Percentiles rank a stretch among this genome's conserved stretches.
These are phyloP conservation scores for Rubus idaeus DNA, from an alignment of 306 rosid genomes.

Conservation along the genomic window DNA sequence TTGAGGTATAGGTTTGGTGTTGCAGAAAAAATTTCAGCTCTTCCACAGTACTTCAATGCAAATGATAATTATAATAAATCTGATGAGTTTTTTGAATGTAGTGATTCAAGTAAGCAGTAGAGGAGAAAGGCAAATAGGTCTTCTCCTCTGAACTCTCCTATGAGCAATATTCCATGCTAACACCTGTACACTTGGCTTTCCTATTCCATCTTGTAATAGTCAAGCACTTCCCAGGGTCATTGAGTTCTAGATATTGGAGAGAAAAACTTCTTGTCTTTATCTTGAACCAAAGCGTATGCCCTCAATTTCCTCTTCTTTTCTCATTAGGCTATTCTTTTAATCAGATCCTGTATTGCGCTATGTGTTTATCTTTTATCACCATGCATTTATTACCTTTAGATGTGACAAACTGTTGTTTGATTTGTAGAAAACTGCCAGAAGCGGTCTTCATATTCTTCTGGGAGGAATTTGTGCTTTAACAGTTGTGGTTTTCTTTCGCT, in stretches of 20 bases:
- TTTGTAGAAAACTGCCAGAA: conserved; percentile 85
- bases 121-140: background rate
- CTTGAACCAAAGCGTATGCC: background rate
- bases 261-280: background rate
- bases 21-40: background rate
- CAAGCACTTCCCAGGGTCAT: background rate
- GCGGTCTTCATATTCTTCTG: conserved; percentile 94
- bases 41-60: background rate
- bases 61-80: background rate
- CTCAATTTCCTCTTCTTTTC: background rate
- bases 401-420: conserved; percentile 22
- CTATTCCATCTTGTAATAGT: background rate
- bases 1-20: background rate
- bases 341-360: background rate
- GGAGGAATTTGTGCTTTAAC: conserved; percentile 97
- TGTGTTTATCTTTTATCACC: conserved; percentile 16
- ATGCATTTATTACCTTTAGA: conserved; percentile 7
- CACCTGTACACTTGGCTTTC: background rate
- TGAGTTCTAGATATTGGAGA: background rate
- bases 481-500: conserved; percentile 92
- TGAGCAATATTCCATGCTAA: background rate
- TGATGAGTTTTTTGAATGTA: background rate
- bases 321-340: background rate
- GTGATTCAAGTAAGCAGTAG: background rate
- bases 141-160: background rate